phyloP scores from a whole-genome alignment of 805 yeast genomes.

The Zygosaccharomyces lentus region DNA sequence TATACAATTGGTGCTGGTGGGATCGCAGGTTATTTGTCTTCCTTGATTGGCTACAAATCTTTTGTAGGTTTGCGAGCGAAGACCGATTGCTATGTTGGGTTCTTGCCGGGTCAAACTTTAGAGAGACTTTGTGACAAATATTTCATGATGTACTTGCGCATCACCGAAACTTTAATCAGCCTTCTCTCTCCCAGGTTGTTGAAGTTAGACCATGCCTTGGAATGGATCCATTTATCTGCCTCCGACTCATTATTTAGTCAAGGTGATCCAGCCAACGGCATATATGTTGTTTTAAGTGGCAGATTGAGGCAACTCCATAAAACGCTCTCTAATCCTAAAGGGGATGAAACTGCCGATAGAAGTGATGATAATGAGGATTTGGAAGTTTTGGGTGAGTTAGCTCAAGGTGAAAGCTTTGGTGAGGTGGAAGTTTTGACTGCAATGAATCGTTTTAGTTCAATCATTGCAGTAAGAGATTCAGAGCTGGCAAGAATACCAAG shows the following conservation, averaged over 20 bases:
- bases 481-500: constrained; percentile 93
- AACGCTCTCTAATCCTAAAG: constrained; percentile 14
- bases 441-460: constrained; percentile 59
- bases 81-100: constrained; percentile 63
- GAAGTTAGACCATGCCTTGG: constrained; percentile 84
- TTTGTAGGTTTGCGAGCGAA: constrained; percentile 66
- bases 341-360: constrained; percentile 20
- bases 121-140: constrained; percentile 68
- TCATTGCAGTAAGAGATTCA: constrained; percentile 86
- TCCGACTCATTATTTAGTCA: constrained; percentile 76
- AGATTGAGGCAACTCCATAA: constrained; percentile 61
- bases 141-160: constrained; percentile 68
- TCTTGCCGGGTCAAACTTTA: constrained; percentile 57
- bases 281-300: constrained; percentile 85
- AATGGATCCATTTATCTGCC: constrained; percentile 90
- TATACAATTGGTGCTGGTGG: constrained; percentile 72
- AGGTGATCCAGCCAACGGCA: constrained; percentile 85
- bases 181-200: constrained; percentile 63
- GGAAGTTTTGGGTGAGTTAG: constrained; percentile 64
- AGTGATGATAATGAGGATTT: constrained; percentile 16
- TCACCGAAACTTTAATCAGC: constrained; percentile 69
- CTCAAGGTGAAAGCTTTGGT: constrained; percentile 93
- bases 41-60: constrained; percentile 74
- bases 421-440: constrained; percentile 92
- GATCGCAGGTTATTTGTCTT: constrained; percentile 80